Base-by-base conservation (phyloP, 768 basidiomycete genomes). In the Rhodocollybia butyracea region DNA sequence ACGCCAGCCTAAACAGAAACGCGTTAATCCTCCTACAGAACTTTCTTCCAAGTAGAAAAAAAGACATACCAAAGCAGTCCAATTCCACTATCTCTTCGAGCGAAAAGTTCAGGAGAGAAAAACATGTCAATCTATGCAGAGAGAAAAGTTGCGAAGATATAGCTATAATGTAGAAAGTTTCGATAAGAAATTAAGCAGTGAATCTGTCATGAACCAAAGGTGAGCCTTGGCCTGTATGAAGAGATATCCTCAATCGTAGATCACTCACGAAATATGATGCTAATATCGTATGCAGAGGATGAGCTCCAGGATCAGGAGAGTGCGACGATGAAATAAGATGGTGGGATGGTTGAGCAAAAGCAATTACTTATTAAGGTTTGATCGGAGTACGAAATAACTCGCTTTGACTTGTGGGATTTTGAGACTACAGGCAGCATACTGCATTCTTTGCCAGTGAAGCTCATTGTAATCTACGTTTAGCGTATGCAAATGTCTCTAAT, bases 81-180 rank as follows among this genome's bases (percentile, higher is more conserved):
- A 63, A 91, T 94, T 13, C 93, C 91, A 60, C 87, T 91, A 62
- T 95, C 91, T 57, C 92, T 77, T 62, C 82, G 85, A 19, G 88
- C 82, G 24, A 96, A 75, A 3, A 95, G 71, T 48, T 94, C 92
- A 6, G 87, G 76, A 40, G 90, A 83, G 69, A 92, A 96, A 75
- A 96, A 96, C 93, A 96, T 93, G 17, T 19, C 41, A 30, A 52
- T 46, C 40, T 53, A 53, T 53, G 51, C 30, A 19, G 27, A 41
- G 13, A 7, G 22, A 30, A 21, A 45, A n/a, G 43, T 26, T 29
- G 43, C 43, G 29, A 45, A 2, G 13, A n/a, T 29, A 8, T 29
- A 10, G n/a, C 3, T 43, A 1, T 26, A 29, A 12, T 12, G 30
- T 15, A 22, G 12, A 22, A 45, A 27, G n/a, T 5, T 10, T 29